Evolutionary conservation across 164 flowering plant genomes (phyloP), one percentile per base, ranked within the genome.

Genomic region (Warburgia ugandensis): DNA sequence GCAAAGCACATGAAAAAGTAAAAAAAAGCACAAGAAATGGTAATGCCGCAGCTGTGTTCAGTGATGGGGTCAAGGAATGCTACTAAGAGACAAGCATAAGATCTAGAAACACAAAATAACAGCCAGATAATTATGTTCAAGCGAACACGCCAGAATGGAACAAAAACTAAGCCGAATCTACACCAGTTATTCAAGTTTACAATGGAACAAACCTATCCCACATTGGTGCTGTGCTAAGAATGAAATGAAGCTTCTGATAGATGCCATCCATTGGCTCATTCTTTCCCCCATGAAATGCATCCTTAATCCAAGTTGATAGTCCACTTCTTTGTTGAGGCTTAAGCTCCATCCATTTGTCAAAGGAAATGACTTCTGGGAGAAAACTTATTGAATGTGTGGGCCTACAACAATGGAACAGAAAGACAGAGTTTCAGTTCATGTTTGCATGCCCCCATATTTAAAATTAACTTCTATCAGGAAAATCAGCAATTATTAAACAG

Each of bases 221-320:
- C 66, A 75, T 74, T 37, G 98, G 98, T 29, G 95, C 89, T 4
- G 98, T 80, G 61, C 74, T 40, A 23, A 91, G 86, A 55, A 69
- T 50, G 54, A 74, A 78, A 59, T 75, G 63, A 57, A 92, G 82
- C 67, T 76, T 60, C 58, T 83, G 77, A 49, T 57, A 56, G 5
- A 74, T 65, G 13, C 79, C 79, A 48, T 84, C 92, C 62, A 77
- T 80, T 76, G 68, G 71, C 54, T 92, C 92, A 40, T 76, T 76
- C 77, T 87, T 81, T 40, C 80, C 88, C 52, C 70, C 71, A 27
- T 60, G 63, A 61, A 85, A 69, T 26, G 87, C 82, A 45, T 83
- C 92, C 70, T 79, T 87, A 32, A 92, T 69, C 96, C 90, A 88
- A 65, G 78, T 80, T 71, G 96, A 72, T 58, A 87, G 62, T 58